These are phyloP conservation scores for Blastocystis sp. DNA, from an alignment of 352 stramenopile species.

Conservation along the genomic window DNA sequence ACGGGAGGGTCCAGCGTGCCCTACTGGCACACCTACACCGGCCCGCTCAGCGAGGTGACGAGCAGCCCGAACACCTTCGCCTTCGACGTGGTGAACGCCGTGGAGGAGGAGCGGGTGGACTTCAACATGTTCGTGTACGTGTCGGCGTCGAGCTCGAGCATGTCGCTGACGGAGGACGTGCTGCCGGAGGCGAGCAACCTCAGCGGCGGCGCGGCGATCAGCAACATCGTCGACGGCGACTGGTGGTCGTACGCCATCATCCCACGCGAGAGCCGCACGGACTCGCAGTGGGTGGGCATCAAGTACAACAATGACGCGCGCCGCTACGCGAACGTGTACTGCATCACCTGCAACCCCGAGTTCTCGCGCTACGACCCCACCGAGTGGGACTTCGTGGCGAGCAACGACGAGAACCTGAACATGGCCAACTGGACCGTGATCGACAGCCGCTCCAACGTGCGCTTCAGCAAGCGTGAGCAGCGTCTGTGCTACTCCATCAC, in stretches of 20 bases:
- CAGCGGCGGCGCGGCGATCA: slow-evolving; percentile 29
- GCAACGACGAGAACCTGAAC: neutral
- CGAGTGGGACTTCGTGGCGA: slow-evolving; percentile 7
- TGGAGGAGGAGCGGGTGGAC: slow-evolving; percentile 26
- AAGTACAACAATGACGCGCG: slow-evolving; percentile 27
- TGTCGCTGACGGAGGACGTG: slow-evolving; percentile 57
- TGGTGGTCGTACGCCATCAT: slow-evolving; percentile 55
- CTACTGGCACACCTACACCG: slow-evolving; percentile 64
- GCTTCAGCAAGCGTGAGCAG: slow-evolving; percentile 58
- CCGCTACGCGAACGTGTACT: slow-evolving; percentile 47
- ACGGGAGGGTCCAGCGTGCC: slow-evolving; percentile 44
- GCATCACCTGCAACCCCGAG: slow-evolving; percentile 65
- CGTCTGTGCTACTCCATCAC: slow-evolving; percentile 49
- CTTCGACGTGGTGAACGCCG: slow-evolving; percentile 56
- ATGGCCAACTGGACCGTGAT: slow-evolving; percentile 16
- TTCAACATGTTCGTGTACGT: slow-evolving; percentile 63
- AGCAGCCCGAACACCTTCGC: slow-evolving; percentile 29
- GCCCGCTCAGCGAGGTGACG: slow-evolving; percentile 4
- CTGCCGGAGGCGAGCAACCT: neutral
- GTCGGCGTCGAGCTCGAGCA: neutral
- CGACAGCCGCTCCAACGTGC: slow-evolving; percentile 55
- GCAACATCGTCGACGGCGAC: slow-evolving; percentile 29
- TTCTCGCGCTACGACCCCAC: slow-evolving; percentile 55
- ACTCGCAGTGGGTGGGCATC: slow-evolving; percentile 37
- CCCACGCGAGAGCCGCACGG: neutral